These are phyloP conservation scores for Ophiostoma australiae DNA, from an alignment of 2,329 filamentous ascomycete species.

Conservation along the genomic window DNA sequence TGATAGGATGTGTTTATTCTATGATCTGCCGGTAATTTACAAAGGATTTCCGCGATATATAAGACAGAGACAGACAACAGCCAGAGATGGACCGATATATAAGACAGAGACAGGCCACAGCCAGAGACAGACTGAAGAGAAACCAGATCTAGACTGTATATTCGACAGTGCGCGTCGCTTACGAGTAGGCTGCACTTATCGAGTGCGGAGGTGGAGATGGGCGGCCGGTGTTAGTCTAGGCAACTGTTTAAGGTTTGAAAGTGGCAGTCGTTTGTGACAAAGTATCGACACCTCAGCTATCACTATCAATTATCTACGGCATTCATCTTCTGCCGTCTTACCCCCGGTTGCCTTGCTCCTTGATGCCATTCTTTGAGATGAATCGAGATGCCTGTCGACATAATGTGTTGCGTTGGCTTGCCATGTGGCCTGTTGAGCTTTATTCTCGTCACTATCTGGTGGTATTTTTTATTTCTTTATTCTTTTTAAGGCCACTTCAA, in stretches of 20 bases:
- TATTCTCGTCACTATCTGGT: too few relatives aligned
- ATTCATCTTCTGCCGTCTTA: not conserved
- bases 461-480: too few relatives aligned
- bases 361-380: too few relatives aligned
- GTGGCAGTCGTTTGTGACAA: not conserved
- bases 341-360: too few relatives aligned
- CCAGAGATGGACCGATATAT: too few relatives aligned
- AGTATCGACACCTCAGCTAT: not conserved
- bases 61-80: not conserved
- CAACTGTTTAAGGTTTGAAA: not conserved
- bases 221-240: slow-evolving; percentile 7
- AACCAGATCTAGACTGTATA: too few relatives aligned
- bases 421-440: not conserved
- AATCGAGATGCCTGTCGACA: too few relatives aligned
- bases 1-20: not conserved
- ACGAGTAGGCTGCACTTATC: not conserved
- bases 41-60: not conserved
- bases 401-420: not conserved
- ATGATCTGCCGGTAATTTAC: too few relatives aligned
- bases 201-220: not conserved
- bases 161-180: not conserved
- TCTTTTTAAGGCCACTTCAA: too few relatives aligned
- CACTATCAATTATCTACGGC: not conserved
- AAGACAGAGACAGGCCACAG: too few relatives aligned
- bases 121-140: too few relatives aligned